phyloP scores from a whole-genome alignment of 805 yeast genomes.

The Yamadazyma insecticola region DNA sequence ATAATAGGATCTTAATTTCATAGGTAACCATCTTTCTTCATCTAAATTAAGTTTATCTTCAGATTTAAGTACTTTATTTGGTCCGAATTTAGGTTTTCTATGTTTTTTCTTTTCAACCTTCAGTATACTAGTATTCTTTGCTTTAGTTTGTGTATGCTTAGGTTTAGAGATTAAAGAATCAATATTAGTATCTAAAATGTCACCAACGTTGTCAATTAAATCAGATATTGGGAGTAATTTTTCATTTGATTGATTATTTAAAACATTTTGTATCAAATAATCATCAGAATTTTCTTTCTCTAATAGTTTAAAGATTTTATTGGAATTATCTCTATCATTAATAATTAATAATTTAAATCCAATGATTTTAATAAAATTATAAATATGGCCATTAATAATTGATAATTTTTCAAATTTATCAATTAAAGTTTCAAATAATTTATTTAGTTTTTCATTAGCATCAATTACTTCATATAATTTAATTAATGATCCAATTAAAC shows the following conservation, averaged over 20 bases:
- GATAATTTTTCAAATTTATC: constrained; percentile 9
- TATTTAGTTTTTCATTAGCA: constrained; percentile 24
- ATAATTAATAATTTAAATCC: constrained; percentile 24
- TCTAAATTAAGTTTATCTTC: constrained; percentile 28
- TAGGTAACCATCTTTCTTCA: constrained; percentile 85
- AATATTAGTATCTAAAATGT: constrained; percentile 27
- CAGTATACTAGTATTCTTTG: no score
- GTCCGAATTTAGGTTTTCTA: constrained; percentile 23
- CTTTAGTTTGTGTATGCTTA: not conserved
- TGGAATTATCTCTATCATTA: constrained; percentile 10
- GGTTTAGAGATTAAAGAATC: constrained; percentile 16
- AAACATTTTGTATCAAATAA: constrained; percentile 15
- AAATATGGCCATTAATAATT: constrained; percentile 12
- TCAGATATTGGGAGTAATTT: constrained; percentile 19
- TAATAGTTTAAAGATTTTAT: constrained; percentile 18
- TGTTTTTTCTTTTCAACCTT: constrained; percentile 23
- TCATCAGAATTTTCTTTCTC: constrained; percentile 18
- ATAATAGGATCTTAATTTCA: constrained; percentile 79
- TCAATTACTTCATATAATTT: constrained; percentile 46
- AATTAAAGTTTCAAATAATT: constrained; percentile 14
- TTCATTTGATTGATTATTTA: constrained; percentile 14
- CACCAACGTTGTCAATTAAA: constrained; percentile 13
- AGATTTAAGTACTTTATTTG: constrained; percentile 23
- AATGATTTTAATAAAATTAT: constrained; percentile 23
- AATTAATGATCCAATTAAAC: constrained; percentile 46